phyloP scores from a whole-genome alignment of 2,329 filamentous ascomycete genomes.

The Leptographium procerum region DNA sequence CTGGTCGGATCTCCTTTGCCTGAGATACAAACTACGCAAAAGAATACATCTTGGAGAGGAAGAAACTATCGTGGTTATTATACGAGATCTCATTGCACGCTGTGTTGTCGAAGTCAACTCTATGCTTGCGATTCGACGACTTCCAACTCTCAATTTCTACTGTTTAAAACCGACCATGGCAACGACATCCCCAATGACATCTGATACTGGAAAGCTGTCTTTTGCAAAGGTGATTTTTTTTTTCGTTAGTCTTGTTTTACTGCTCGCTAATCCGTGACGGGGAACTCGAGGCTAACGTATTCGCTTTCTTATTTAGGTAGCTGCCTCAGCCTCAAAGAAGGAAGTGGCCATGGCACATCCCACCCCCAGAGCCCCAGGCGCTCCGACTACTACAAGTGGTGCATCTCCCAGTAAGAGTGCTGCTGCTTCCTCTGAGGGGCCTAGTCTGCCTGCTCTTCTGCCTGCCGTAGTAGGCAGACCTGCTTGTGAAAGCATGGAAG shows the following conservation, averaged over 20 bases:
- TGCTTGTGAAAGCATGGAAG: background rate
- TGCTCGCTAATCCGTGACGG: background rate
- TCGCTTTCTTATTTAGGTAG: constrained; percentile 7
- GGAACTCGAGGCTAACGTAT: background rate
- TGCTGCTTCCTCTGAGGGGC: background rate
- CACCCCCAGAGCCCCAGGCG: background rate
- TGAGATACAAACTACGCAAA: background rate
- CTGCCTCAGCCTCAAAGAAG: constrained; percentile 9
- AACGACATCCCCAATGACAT: constrained; percentile 30
- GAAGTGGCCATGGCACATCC: background rate
- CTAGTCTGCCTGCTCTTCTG: background rate
- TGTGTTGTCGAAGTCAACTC: background rate
- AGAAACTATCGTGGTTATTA: background rate
- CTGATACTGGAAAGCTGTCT: constrained; percentile 47
- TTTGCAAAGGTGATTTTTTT: constrained; percentile 59
- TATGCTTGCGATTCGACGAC: background rate
- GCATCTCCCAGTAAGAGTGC: background rate
- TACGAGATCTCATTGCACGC: background rate
- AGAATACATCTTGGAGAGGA: background rate
- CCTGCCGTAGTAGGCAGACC: background rate
- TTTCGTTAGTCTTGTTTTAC: background rate
- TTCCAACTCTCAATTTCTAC: no score
- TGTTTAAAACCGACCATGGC: constrained; percentile 29
- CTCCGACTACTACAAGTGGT: background rate
- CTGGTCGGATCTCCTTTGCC: background rate